Evolutionary conservation across 768 basidiomycete genomes (phyloP), one percentile per base, ranked within the genome.

Genomic region (Psilocybe subaeruginosa): DNA sequence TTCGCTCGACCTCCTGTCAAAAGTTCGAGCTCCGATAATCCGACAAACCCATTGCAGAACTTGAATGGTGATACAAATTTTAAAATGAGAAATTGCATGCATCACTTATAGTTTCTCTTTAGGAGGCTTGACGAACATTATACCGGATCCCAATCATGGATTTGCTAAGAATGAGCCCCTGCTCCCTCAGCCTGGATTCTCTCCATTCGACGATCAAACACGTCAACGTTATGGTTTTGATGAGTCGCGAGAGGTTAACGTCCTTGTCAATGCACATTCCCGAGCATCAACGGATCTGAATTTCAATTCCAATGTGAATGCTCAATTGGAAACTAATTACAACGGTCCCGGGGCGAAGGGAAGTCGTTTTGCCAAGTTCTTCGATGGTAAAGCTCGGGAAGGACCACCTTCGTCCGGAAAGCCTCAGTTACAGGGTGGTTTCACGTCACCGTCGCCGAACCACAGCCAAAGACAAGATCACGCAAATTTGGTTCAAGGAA

Each of bases 281-380:
- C 69, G 73, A 12, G 39, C 56, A 8, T 61, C 61, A n/a, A 49
- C 66, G 23, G 70, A 73, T 11, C 69, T 64, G 37, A 35, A 54
- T 33, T 68, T 68, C 43, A 54, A 57, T 27, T n/a, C 59, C 31
- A 62, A 39, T 46, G 54, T 72, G 69, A 65, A 60, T 41, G 39
- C 59, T 54, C 68, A 64, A 17, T 19, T 58, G 8, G 77, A 77
- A 55, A n/a, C 62, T 8, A 74, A 67, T 54, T 77, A 77, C 27
- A 78, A 79, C 29, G 80, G 82, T 33, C 78, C 84, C 12, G 76
- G 79, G 33, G 80, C 80, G 27, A 92, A 89, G 72, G 92, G 92
- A 43, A 93, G 92, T 70, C 87, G 92, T 39, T 90, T 93, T 71
- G 92, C 91, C 33, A 94, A 93, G 70, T 92, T 93, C 73, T 94